Evolutionary conservation across 768 basidiomycete genomes (phyloP).

Genomic region (Mycena epipterygia): DNA sequence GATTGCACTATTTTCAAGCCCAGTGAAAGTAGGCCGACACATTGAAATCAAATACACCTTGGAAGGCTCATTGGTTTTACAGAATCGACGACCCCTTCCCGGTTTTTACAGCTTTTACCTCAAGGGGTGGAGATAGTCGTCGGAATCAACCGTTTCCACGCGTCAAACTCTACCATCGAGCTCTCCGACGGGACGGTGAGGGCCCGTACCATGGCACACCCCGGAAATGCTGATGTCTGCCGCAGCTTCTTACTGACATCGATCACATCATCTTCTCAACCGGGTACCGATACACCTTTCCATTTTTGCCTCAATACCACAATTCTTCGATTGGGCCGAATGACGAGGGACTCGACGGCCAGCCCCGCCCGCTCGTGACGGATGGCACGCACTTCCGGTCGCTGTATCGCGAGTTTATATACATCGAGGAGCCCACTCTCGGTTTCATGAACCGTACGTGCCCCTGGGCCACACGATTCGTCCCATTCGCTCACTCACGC

Average conservation of each 20-base stretch:
- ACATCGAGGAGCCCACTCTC: conserved; percentile 50
- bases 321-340: conserved; percentile 32
- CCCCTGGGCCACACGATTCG: too few species aligned
- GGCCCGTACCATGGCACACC: too few species aligned
- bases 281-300: conserved; percentile 47
- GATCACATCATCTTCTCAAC: conserved; percentile 47
- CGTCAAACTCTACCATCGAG: conserved; percentile 38
- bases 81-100: conserved; percentile 31
- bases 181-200: conserved; percentile 43
- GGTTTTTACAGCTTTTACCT: conserved; percentile 38
- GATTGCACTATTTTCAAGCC: not conserved
- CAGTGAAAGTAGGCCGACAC: conserved; percentile 1
- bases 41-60: not conserved
- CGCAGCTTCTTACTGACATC: conserved; percentile 41
- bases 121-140: conserved; percentile 41
- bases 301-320: conserved; percentile 48
- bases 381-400: conserved; percentile 44
- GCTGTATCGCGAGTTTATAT: conserved; percentile 45
- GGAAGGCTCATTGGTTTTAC: not conserved
- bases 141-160: conserved; percentile 44
- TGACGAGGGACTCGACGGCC: conserved; percentile 27
- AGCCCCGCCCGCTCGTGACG: conserved; percentile 38
- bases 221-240: conserved; percentile 1
- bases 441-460: conserved; percentile 38
- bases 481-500: not conserved